Percentiles rank a stretch among this genome's conserved stretches.
Evolutionary conservation across 768 basidiomycete species (phyloP).

Genomic region (Rhizopogon vulgaris): DNA sequence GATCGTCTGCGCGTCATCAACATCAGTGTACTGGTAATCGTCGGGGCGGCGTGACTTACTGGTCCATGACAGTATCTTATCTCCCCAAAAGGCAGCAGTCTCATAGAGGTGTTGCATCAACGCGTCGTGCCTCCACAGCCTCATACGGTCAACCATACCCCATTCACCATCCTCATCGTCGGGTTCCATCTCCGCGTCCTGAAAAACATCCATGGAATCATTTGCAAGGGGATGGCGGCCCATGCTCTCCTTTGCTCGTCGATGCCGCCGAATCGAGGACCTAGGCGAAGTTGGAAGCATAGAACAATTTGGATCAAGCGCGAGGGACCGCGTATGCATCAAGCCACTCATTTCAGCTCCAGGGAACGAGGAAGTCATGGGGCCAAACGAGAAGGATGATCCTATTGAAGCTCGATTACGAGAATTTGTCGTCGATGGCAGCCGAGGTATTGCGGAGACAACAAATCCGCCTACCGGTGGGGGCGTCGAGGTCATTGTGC

Average conservation of each 20-base stretch:
- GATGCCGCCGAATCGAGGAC: conserved; percentile 57
- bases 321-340: conserved; percentile 47
- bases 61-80: conserved; percentile 94
- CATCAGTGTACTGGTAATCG: not conserved
- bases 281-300: conserved; percentile 69
- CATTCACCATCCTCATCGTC: conserved; percentile 65
- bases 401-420: conserved; percentile 66
- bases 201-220: conserved; percentile 69
- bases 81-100: conserved; percentile 97
- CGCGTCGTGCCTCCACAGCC: conserved; percentile 95
- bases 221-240: conserved; percentile 69
- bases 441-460: conserved; percentile 42
- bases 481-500: conserved; percentile 37
- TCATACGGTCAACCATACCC: conserved; percentile 92
- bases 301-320: conserved; percentile 77
- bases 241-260: conserved; percentile 48
- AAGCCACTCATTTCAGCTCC: conserved; percentile 58
- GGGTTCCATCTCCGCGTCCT: conserved; percentile 55
- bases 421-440: conserved; percentile 48
- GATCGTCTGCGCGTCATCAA: conserved; percentile 55
- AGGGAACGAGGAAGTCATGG: conserved; percentile 64
- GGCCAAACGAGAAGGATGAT: conserved; percentile 80
- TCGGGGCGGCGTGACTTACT: conserved; percentile 47
- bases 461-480: conserved; percentile 39
- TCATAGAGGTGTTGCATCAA: conserved; percentile 98